Conservation (phyloP, 208 protist species). For the Leishmania martiniquensis region DNA sequence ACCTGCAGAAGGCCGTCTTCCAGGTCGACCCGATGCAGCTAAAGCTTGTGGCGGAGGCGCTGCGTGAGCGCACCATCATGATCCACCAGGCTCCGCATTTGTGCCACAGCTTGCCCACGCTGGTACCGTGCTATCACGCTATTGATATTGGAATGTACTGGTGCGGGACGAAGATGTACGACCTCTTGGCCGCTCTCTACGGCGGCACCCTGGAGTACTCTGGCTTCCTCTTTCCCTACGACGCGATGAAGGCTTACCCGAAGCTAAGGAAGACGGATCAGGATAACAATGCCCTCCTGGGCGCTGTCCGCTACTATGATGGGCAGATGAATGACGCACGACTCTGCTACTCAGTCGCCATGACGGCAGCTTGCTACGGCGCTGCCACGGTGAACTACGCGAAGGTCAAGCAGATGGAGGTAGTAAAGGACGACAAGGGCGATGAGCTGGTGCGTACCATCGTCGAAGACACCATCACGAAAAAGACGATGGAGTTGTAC, state of each 20-base stretch:
- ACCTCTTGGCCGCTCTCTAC: slow-evolving; percentile 82
- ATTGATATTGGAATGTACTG: slow-evolving; percentile 87
- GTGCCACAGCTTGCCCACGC: slow-evolving; percentile 87
- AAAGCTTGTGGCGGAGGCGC: slow-evolving; percentile 90
- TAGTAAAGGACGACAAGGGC: slow-evolving; percentile 46
- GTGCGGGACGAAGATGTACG: slow-evolving; percentile 90
- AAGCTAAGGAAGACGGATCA: slow-evolving; percentile 54
- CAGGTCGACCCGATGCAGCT: slow-evolving; percentile 87
- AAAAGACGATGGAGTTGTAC: slow-evolving; percentile 74
- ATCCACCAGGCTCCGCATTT: slow-evolving; percentile 95
- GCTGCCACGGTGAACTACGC: slow-evolving; percentile 95
- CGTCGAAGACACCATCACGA: slow-evolving; percentile 76
- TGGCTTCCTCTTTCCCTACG: slow-evolving; percentile 79
- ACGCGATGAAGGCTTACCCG: slow-evolving; percentile 84
- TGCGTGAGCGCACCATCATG: slow-evolving; percentile 94
- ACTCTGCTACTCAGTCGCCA: slow-evolving; percentile 93
- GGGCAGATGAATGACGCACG: slow-evolving; percentile 97
- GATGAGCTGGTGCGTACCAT: slow-evolving; percentile 71
- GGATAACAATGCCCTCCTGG: slow-evolving; percentile 75
- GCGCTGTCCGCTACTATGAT: slow-evolving; percentile 95
- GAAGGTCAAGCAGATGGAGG: slow-evolving; percentile 64
- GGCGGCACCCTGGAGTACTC: slow-evolving; percentile 83
- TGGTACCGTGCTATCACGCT: slow-evolving; percentile 93
- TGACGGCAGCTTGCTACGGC: slow-evolving; percentile 93
- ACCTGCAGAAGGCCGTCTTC: slow-evolving; percentile 93